phyloP scores from a whole-genome alignment of 139 green algal species.

The Desmodesmus armatus region DNA sequence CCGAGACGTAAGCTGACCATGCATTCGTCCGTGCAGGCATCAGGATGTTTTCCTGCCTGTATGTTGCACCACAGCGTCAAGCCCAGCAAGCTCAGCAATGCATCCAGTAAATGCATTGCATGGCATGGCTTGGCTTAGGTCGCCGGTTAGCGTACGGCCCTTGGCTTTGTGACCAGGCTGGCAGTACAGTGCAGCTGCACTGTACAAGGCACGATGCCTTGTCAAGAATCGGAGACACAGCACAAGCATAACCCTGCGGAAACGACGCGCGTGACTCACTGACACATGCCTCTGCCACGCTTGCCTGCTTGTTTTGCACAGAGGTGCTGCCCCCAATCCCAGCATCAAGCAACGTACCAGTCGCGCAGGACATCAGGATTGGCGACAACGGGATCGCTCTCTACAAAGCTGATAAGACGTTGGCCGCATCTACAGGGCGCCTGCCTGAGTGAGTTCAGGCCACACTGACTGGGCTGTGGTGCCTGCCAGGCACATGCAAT shows the following conservation, averaged over 20 bases:
- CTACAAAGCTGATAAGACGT: not conserved
- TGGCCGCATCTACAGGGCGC: not conserved
- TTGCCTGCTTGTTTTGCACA: not conserved
- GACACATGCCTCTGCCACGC: not conserved
- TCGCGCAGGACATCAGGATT: not conserved
- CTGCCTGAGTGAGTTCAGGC: not conserved
- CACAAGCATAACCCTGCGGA: not conserved
- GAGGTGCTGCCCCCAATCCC: not conserved
- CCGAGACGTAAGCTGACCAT: not conserved
- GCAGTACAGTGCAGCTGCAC: not conserved
- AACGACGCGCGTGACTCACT: not conserved
- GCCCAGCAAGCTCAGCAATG: not conserved
- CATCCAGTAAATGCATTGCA: not conserved
- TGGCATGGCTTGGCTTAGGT: not conserved
- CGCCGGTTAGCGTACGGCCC: not conserved
- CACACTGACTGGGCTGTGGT: not conserved
- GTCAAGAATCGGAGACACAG: not conserved
- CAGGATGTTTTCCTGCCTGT: no score
- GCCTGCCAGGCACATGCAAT: not conserved
- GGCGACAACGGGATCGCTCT: not conserved
- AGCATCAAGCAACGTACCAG: not conserved
- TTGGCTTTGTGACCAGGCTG: not conserved
- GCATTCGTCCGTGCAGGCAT: no score
- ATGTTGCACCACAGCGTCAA: not conserved
- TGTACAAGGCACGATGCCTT: not conserved